These are phyloP conservation scores for Sporothrix variecibatus DNA, from an alignment of 2,329 filamentous ascomycete species.

Conservation along the genomic window DNA sequence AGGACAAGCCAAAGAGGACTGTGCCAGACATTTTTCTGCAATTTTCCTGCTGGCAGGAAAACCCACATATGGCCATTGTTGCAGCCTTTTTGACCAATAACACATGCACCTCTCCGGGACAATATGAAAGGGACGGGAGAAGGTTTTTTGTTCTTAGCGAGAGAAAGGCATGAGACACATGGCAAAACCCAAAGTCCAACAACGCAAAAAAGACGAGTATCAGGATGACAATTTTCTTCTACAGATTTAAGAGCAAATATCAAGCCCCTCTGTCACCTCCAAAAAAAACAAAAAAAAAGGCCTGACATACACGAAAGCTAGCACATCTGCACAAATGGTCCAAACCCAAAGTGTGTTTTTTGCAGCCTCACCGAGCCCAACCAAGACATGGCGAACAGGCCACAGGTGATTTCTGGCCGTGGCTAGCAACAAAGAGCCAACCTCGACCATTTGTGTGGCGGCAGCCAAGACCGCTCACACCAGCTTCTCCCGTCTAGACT, in stretches of 20 bases:
- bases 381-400: not conserved
- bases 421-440: not conserved
- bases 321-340: not conserved
- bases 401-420: no score
- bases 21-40: not conserved
- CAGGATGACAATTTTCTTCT: not conserved
- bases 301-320: not conserved
- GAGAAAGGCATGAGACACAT: not conserved
- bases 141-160: not conserved
- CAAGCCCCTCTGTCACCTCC: not conserved
- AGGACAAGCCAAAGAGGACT: not conserved
- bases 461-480: not conserved
- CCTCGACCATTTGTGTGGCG: not conserved
- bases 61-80: not conserved
- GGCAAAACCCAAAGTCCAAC: not conserved
- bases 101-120: not conserved
- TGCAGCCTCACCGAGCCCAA: not conserved
- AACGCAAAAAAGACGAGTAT: not conserved
- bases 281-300: no score
- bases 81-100: not conserved
- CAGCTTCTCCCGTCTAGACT: constrained; percentile 6
- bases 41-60: not conserved
- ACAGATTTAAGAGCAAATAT: not conserved
- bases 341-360: not conserved
- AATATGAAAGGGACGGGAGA: no score